These are phyloP conservation scores for Hippophae gyantsensis DNA, from an alignment of 306 rosid species.

Conservation along the genomic window DNA sequence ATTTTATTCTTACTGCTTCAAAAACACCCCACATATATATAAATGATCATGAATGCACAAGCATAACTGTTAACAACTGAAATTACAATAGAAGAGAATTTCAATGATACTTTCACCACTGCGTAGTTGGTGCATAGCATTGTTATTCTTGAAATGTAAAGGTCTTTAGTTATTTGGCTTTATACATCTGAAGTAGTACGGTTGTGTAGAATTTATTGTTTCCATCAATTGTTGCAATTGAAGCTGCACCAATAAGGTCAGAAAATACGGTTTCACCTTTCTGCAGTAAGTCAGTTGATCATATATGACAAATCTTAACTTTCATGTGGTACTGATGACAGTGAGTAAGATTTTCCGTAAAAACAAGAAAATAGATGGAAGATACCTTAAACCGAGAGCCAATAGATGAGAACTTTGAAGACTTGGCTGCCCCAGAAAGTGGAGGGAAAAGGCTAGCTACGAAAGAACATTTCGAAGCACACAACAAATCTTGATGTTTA, in stretches of 20 bases:
- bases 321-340: background rate
- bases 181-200: slow-evolving; percentile 92
- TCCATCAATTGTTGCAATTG: slow-evolving; percentile 96
- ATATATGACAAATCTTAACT: slow-evolving; percentile 2
- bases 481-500: slow-evolving; percentile 86
- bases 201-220: slow-evolving; percentile 57
- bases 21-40: slow-evolving; percentile 74
- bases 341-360: background rate
- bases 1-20: slow-evolving; percentile 90
- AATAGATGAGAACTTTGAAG: slow-evolving; percentile 84
- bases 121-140: slow-evolving; percentile 69
- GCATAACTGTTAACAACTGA: slow-evolving; percentile 10
- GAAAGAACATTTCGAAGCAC: slow-evolving; percentile 74
- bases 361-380: background rate
- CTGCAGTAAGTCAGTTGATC: slow-evolving; percentile 5
- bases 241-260: slow-evolving; percentile 49
- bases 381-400: slow-evolving; percentile 87
- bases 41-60: slow-evolving; percentile 25
- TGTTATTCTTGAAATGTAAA: slow-evolving; percentile 55
- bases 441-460: slow-evolving; percentile 77
- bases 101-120: slow-evolving; percentile 64
- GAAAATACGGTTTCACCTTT: slow-evolving; percentile 25
- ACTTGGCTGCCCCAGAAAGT: slow-evolving; percentile 58
- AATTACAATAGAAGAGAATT: slow-evolving; percentile 11
- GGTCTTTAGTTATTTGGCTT: slow-evolving; percentile 74